These are phyloP conservation scores for Deinandra increscens DNA, from an alignment of 129 eudicot genomes.

Conservation along the genomic window DNA sequence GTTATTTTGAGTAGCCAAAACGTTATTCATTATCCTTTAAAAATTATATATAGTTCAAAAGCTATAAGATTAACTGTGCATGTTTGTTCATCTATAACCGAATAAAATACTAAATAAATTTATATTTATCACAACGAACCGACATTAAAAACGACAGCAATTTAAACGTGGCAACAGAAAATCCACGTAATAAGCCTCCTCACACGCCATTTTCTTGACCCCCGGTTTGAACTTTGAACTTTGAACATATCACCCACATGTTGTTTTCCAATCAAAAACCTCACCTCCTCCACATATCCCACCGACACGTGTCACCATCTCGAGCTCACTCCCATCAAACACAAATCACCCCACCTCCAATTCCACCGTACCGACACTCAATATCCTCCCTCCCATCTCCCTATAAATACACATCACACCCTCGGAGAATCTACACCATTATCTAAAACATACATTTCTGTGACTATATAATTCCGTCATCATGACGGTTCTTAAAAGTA, in stretches of 20 bases:
- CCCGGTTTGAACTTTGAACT: not conserved
- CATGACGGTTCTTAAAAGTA: constrained; percentile 27
- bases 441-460: not conserved
- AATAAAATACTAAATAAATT: too few relatives aligned
- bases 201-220: constrained; percentile 28
- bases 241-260: constrained; percentile 22
- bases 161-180: constrained; percentile 15
- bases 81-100: too few relatives aligned
- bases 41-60: too few relatives aligned
- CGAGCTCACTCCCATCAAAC: constrained; percentile 8
- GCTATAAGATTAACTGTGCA: too few relatives aligned
- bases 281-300: constrained; percentile 21
- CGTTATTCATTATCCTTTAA: too few relatives aligned
- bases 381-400: not conserved
- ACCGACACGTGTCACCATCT: constrained; percentile 27
- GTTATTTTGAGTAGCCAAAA: too few relatives aligned
- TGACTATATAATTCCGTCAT: not conserved
- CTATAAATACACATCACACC: not conserved
- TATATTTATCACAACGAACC: too few relatives aligned
- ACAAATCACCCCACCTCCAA: constrained; percentile 9
- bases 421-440: not conserved
- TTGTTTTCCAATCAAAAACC: constrained; percentile 34
- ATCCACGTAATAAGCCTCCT: constrained; percentile 17
- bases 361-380: not conserved
- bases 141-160: too few relatives aligned